Evolutionary conservation across 2,329 filamentous ascomycete species (phyloP), one percentile per base, ranked within the genome.

Genomic region (Dendrostoma leiphaemia): DNA sequence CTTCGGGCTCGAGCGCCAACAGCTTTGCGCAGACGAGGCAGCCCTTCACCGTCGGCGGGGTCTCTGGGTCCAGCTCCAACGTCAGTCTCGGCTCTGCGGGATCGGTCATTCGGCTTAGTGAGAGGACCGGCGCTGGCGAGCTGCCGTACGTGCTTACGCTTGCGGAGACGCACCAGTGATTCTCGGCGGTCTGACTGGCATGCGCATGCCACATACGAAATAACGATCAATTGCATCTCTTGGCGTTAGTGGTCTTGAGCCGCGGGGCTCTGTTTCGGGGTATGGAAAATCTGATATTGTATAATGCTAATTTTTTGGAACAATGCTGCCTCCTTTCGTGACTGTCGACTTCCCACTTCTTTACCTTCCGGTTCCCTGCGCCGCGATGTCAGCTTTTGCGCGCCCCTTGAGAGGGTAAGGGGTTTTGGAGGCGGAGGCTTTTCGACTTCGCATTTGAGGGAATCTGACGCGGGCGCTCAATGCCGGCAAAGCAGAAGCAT

Each of bases 21-120:
- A 75, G 68, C 56, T 73, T 80, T 52, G 71, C 76, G 28, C 74
- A 72, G 62, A 72, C 72, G 2, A 68, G 74, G 19, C 69, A 63
- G 13, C 69, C 71, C 31, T 79, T 75, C 56, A 63, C 66, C 5
- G 60, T 65, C 21, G 72, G 68, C 56, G 68, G 35, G 9, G n/a
- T 32, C 3, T 52, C 48, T 4, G 62, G 68, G 13, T 75, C 73
- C 2, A 73, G 65, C 29, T 61, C 67, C 13, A 79, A 74, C 49
- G 56, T 74, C 31, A 68, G 72, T 19, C 10, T 51, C 24, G 24
- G 51, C 6, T 26, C 35, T 26, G 15, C 24, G 37, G 35, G 15
- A 24, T 78, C 74, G 6, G 76, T 82, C 4, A 79, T 82, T 40
- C 72, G 79, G 7, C 67, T 82, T 28, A 72, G 77, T 12, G 75